A percentile compares a stretch with the other conserved stretches of the same genome.
These are phyloP conservation scores for Peronosclerospora sorghi DNA, from an alignment of 352 stramenopile species.

Conservation along the genomic window DNA sequence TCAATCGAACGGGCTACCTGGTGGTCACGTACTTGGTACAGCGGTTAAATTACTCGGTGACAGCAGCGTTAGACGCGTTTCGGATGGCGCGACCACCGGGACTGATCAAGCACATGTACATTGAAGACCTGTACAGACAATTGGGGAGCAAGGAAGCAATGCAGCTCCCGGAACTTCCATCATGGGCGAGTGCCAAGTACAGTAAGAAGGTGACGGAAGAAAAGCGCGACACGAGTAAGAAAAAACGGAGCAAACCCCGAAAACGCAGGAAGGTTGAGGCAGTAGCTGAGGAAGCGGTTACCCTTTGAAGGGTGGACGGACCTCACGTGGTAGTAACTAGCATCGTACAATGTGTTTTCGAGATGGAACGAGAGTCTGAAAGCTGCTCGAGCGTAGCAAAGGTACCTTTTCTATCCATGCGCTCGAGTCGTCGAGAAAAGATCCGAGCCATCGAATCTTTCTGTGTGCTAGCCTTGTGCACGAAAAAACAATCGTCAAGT, in stretches of 20 bases:
- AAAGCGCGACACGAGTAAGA: neutral
- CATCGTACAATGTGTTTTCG: too few relatives aligned
- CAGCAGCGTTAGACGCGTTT: slow-evolving; percentile 58
- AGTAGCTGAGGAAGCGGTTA: neutral
- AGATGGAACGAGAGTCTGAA: too few relatives aligned
- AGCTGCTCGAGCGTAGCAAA: neutral
- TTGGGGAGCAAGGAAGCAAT: slow-evolving; percentile 32
- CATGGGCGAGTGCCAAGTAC: slow-evolving; percentile 64
- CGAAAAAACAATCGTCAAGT: too few relatives aligned
- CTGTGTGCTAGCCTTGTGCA: too few relatives aligned
- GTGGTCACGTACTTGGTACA: slow-evolving; percentile 67
- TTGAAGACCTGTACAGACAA: slow-evolving; percentile 53
- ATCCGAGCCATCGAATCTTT: too few relatives aligned
- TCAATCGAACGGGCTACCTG: slow-evolving; percentile 73
- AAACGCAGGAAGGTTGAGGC: neutral
- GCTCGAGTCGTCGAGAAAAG: too few relatives aligned
- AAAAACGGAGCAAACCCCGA: neutral
- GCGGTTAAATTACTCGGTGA: slow-evolving; percentile 31
- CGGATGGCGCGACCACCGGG: slow-evolving; percentile 44
- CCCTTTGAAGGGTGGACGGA: too few relatives aligned
- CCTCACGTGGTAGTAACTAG: too few relatives aligned
- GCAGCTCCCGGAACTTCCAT: slow-evolving; percentile 39
- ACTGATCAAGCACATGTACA: slow-evolving; percentile 79
- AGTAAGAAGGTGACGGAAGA: slow-evolving; percentile 11
- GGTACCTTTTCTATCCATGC: neutral